Evolutionary conservation across 805 yeast species (phyloP).

Genomic region (Suhomyces xylopsoci): DNA sequence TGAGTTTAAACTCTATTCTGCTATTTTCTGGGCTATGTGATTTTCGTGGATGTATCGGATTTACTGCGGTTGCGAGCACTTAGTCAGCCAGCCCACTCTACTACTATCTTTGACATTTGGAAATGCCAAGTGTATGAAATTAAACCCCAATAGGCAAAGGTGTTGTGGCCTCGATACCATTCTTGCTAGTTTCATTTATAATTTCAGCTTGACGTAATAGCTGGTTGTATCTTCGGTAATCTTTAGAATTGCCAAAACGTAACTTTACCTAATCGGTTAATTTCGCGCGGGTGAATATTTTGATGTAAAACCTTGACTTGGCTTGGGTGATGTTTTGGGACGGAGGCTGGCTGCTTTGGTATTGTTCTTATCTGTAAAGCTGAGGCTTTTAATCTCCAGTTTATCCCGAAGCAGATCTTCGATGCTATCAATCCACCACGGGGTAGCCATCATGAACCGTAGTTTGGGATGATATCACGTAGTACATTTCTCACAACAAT

Average conservation of each 20-base stretch:
- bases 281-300: background rate
- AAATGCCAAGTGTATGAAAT: background rate
- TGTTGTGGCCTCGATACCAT: background rate
- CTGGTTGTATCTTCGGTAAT: background rate
- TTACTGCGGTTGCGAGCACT: background rate
- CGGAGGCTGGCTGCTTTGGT: background rate
- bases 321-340: background rate
- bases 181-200: background rate
- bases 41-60: background rate
- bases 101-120: background rate
- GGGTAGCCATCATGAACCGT: background rate
- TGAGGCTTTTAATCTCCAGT: background rate
- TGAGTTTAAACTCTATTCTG: background rate
- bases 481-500: background rate
- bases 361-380: background rate
- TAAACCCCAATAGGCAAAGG: background rate
- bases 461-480: background rate
- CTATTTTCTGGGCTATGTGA: background rate
- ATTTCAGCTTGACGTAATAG: background rate
- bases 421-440: background rate
- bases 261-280: background rate
- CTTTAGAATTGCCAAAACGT: background rate
- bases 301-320: background rate
- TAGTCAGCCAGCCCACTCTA: background rate
- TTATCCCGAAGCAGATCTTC: background rate